Evolutionary conservation across 2,329 filamentous ascomycete species (phyloP).

Genomic region (Aureobasidium vineae): DNA sequence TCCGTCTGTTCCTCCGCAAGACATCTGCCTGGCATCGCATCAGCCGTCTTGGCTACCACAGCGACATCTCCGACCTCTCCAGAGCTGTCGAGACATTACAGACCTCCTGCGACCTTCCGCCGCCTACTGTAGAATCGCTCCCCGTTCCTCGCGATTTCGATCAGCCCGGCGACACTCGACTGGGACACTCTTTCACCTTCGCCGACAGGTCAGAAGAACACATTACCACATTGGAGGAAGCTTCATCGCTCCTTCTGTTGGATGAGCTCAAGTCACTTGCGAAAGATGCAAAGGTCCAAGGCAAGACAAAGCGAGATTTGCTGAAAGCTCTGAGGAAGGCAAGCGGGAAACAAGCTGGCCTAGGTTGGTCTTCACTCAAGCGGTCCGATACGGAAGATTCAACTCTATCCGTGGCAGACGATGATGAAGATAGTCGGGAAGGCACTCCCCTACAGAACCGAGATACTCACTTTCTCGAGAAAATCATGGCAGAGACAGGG

Average conservation of each 20-base stretch:
- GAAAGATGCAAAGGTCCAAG: constrained; percentile 81
- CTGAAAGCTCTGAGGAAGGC: constrained; percentile 69
- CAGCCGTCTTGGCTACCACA: constrained; percentile 72
- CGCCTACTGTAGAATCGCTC: constrained; percentile 39
- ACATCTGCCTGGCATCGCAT: constrained; percentile 88
- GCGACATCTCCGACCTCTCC: constrained; percentile 74
- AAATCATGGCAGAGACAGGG: constrained; percentile 74
- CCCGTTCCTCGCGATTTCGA: constrained; percentile 51
- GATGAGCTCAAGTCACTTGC: constrained; percentile 84
- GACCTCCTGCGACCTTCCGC: constrained; percentile 55
- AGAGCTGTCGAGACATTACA: constrained; percentile 66
- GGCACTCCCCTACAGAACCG: constrained; percentile 57
- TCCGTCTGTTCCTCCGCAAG: constrained; percentile 89
- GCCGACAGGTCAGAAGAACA: constrained; percentile 72
- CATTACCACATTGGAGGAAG: constrained; percentile 78
- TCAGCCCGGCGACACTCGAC: constrained; percentile 46
- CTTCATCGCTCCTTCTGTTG: constrained; percentile 74
- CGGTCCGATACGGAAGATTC: constrained; percentile 62
- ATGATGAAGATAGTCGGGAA: constrained; percentile 39
- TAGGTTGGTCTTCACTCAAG: constrained; percentile 67
- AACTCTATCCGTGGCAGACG: constrained; percentile 45
- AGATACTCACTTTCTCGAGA: constrained; percentile 70
- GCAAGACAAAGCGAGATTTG: constrained; percentile 83
- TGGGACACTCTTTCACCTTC: constrained; percentile 67
- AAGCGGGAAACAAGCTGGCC: constrained; percentile 70